Evolutionary conservation across 768 basidiomycete species (phyloP).

Genomic region (Cyclocybe aegerita): DNA sequence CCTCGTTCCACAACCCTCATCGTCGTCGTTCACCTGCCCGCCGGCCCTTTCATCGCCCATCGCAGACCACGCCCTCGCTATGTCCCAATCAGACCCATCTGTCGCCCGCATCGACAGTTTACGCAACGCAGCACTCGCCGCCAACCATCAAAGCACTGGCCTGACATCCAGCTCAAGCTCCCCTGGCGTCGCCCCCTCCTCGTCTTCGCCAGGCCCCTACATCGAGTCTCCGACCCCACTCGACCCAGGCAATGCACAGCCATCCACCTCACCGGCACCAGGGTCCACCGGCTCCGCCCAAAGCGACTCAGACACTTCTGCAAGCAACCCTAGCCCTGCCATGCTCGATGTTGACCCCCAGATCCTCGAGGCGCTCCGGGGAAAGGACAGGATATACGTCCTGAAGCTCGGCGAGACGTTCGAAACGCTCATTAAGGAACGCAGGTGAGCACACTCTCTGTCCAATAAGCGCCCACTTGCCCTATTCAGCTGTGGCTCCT

Average conservation of each 20-base stretch:
- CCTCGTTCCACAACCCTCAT: neutral
- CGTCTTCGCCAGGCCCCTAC: constrained; percentile 13
- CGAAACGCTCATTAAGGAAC: constrained; percentile 77
- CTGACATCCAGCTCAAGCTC: constrained; percentile 14
- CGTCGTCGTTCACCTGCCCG: neutral
- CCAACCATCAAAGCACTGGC: constrained; percentile 1
- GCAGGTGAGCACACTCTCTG: constrained; percentile 48
- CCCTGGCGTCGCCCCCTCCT: constrained; percentile 10
- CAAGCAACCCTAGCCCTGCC: constrained; percentile 13
- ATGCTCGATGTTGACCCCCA: constrained; percentile 65
- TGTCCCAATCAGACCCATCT: constrained; percentile 17
- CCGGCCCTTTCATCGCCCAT: constrained; percentile 1
- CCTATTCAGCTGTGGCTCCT: neutral
- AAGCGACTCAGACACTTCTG: constrained; percentile 16
- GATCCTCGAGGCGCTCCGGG: constrained; percentile 82
- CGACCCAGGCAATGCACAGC: constrained; percentile 13
- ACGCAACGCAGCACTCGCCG: constrained; percentile 6
- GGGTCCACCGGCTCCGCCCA: constrained; percentile 12
- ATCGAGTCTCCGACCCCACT: constrained; percentile 17
- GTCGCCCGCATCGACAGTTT: constrained; percentile 13
- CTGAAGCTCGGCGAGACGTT: constrained; percentile 87
- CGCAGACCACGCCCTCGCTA: constrained; percentile 16
- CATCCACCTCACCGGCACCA: constrained; percentile 17
- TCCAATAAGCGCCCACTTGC: constrained; percentile 1
- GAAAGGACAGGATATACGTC: constrained; percentile 87